A percentile compares a stretch with the other conserved stretches of the same genome.
Conservation (phyloP, 2,329 filamentous ascomycete genomes). For the Chaetomium sp. region DNA sequence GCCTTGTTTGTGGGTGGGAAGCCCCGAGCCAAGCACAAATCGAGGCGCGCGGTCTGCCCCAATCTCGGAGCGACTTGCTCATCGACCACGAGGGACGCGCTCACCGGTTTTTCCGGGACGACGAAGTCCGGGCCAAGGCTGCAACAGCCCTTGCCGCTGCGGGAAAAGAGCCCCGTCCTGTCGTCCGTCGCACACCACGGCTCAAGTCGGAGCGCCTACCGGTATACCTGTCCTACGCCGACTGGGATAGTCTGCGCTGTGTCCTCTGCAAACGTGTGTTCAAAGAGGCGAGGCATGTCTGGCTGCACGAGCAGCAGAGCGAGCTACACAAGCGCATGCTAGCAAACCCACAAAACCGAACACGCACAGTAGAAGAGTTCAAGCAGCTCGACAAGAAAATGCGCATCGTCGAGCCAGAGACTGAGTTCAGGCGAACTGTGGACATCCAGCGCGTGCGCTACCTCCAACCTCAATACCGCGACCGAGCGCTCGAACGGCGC, state of each 20-base stretch:
- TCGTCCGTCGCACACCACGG: constrained; percentile 25
- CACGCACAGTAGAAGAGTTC: constrained; percentile 28
- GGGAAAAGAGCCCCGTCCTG: constrained; percentile 21
- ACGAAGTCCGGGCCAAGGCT: constrained; percentile 21
- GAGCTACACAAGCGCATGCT: constrained; percentile 34
- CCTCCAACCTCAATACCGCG: constrained; percentile 45
- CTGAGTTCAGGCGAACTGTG: constrained; percentile 11
- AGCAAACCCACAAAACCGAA: constrained; percentile 22
- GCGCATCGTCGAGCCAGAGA: constrained; percentile 18
- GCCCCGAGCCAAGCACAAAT: constrained; percentile 42
- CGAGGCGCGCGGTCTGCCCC: constrained; percentile 21
- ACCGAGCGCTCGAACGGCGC: constrained; percentile 62
- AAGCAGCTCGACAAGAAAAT: constrained; percentile 30
- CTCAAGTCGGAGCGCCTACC: constrained; percentile 31
- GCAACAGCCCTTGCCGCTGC: constrained; percentile 21
- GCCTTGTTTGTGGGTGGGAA: constrained; percentile 54
- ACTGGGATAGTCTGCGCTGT: constrained; percentile 38
- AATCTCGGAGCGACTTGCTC: constrained; percentile 24
- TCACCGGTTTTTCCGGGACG: constrained; percentile 42
- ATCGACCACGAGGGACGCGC: constrained; percentile 52
- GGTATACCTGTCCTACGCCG: constrained; percentile 49
- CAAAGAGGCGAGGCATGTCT: constrained; percentile 33
- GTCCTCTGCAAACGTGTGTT: constrained; percentile 39
- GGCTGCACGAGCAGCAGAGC: constrained; percentile 39
- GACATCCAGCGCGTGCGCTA: constrained; percentile 21